A percentile compares a stretch with the other conserved stretches of the same genome.
phyloP scores from a whole-genome alignment of 208 protist genomes.

The Naegleria lovaniensis region DNA sequence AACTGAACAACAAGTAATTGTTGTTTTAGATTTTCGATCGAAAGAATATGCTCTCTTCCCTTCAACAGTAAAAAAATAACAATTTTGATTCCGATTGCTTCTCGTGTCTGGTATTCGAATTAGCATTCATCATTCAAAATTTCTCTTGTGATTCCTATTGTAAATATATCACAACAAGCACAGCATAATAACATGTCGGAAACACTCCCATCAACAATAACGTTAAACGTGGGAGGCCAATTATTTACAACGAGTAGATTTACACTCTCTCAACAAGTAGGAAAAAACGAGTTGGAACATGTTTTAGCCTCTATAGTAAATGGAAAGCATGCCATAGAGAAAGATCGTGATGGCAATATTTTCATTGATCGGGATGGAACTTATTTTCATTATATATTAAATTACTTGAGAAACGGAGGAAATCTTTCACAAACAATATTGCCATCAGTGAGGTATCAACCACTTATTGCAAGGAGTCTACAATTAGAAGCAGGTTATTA shows the following conservation, averaged over 20 bases:
- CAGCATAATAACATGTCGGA: background rate
- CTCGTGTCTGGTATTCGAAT: no score
- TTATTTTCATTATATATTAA: slow-evolving; percentile 10
- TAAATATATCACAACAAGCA: no score
- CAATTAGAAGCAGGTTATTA: background rate
- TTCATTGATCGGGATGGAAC: slow-evolving; percentile 11
- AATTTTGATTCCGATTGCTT: no score
- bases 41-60: no score
- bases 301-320: background rate
- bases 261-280: background rate
- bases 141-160: no score
- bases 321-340: background rate
- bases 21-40: no score
- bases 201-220: background rate
- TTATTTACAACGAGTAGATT: background rate
- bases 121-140: no score
- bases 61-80: no score
- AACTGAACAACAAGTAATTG: background rate
- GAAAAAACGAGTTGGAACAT: background rate
- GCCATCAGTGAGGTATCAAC: background rate
- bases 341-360: background rate
- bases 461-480: background rate
- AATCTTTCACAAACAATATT: background rate
- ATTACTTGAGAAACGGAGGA: background rate
- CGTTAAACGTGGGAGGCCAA: background rate